A percentile compares a stretch with the other conserved stretches of the same genome.
These are phyloP conservation scores for Acer negundo DNA, from an alignment of 345 rosid species.

Conservation along the genomic window DNA sequence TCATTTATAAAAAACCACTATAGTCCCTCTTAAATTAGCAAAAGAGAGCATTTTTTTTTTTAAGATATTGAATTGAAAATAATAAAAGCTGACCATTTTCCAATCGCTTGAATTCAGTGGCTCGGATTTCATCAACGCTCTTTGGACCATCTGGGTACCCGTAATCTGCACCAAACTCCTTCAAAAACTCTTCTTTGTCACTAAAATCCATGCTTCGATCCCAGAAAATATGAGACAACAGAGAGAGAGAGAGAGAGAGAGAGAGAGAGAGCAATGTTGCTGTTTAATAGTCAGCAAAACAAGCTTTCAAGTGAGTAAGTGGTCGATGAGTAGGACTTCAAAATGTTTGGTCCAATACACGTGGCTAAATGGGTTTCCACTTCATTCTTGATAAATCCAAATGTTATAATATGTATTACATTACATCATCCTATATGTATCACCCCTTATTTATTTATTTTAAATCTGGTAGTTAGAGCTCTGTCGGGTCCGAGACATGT, in stretches of 20 bases:
- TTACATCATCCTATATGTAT: too few relatives aligned
- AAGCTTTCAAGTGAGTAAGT: not conserved
- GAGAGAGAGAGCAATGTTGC: not conserved
- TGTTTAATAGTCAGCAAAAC: not conserved
- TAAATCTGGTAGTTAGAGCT: too few relatives aligned
- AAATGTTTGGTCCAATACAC: not conserved
- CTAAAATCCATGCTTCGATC: not conserved
- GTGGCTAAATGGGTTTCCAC: not conserved
- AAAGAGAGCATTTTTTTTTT: not conserved
- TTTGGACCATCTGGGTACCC: conserved; percentile 85
- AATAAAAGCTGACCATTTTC: conserved; percentile 38
- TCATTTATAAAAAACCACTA: not conserved
- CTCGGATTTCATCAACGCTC: conserved; percentile 69
- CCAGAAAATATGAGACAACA: not conserved
- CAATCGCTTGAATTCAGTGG: conserved; percentile 81
- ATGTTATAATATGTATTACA: too few relatives aligned
- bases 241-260: not conserved
- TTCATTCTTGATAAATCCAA: not conserved
- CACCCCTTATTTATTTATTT: too few relatives aligned
- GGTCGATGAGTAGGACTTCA: not conserved
- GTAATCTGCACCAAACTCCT: conserved; percentile 67
- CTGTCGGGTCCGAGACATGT: too few relatives aligned
- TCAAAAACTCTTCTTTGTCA: conserved; percentile 59
- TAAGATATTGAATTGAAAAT: not conserved
- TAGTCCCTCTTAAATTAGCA: not conserved